These are phyloP conservation scores for Claviceps africana DNA, from an alignment of 2,329 filamentous ascomycete species.

Conservation along the genomic window DNA sequence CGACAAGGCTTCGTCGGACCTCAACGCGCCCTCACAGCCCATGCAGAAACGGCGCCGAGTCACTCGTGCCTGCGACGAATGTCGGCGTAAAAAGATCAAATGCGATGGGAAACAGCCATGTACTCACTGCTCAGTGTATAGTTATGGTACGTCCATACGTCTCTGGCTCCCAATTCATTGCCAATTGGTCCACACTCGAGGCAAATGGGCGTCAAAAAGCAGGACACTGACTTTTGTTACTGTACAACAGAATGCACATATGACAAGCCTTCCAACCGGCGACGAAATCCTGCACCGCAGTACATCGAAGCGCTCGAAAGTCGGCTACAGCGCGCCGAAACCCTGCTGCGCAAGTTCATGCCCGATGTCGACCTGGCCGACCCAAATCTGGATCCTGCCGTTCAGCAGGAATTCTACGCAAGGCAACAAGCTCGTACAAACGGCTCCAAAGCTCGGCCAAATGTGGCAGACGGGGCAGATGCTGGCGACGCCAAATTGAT, in stretches of 20 bases:
- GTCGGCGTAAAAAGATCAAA: slow-evolving; percentile 75
- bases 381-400: slow-evolving; percentile 62
- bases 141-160: slow-evolving; percentile 59
- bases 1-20: slow-evolving; percentile 18
- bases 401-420: slow-evolving; percentile 54
- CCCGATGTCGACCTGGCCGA: slow-evolving; percentile 78
- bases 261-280: slow-evolving; percentile 83
- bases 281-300: slow-evolving; percentile 80
- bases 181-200: background rate
- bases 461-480: slow-evolving; percentile 18
- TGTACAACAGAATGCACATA: slow-evolving; percentile 69
- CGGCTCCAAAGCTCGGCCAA: slow-evolving; percentile 26
- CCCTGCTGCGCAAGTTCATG: slow-evolving; percentile 62
- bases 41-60: slow-evolving; percentile 67
- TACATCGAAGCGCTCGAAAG: slow-evolving; percentile 83
- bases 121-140: slow-evolving; percentile 95
- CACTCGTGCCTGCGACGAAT: slow-evolving; percentile 70
- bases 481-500: slow-evolving; percentile 62
- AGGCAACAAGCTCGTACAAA: slow-evolving; percentile 37
- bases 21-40: slow-evolving; percentile 34
- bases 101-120: slow-evolving; percentile 78
- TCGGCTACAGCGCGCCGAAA: slow-evolving; percentile 70
- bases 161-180: background rate
- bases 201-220: background rate
- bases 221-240: background rate